These are phyloP conservation scores for Ceratobasidium sp. DNA, from an alignment of 1,284 basidiomycete genomes.

Conservation along the genomic window DNA sequence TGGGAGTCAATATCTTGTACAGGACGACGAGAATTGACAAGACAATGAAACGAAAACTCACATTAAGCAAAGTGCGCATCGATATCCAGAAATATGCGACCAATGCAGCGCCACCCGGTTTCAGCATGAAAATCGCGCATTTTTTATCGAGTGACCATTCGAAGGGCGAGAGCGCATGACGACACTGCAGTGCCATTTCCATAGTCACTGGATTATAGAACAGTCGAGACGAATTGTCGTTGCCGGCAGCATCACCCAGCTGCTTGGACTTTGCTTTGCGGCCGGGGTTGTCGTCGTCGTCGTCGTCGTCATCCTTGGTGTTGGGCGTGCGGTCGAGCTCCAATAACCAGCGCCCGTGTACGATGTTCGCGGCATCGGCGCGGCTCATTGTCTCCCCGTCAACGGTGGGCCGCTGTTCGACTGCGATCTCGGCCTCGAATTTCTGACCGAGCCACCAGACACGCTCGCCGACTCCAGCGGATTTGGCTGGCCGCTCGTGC, in stretches of 20 bases:
- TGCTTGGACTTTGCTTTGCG: neutral
- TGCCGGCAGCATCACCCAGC: neutral
- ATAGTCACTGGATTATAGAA: neutral
- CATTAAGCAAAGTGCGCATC: neutral
- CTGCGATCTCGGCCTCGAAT: neutral
- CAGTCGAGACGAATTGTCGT: neutral
- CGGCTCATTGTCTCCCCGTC: neutral
- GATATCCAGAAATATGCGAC: slow-evolving; percentile 14
- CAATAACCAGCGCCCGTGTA: neutral
- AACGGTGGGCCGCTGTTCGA: neutral
- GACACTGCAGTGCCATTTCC: neutral
- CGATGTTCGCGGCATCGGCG: neutral
- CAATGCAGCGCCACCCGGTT: neutral
- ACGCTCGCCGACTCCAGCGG: neutral
- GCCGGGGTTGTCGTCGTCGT: neutral
- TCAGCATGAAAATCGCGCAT: neutral
- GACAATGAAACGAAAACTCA: neutral
- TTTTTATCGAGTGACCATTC: neutral
- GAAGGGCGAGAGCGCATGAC: neutral
- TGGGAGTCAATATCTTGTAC: too few species aligned
- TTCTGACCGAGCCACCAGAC: neutral
- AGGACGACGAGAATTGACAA: too few species aligned
- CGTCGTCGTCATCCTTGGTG: neutral
- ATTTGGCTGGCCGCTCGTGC: neutral
- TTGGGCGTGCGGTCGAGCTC: neutral